Evolutionary conservation across 2,329 filamentous ascomycete genomes (phyloP), one percentile per base, ranked within the genome.

Genomic region (Fusarium subtropicale): DNA sequence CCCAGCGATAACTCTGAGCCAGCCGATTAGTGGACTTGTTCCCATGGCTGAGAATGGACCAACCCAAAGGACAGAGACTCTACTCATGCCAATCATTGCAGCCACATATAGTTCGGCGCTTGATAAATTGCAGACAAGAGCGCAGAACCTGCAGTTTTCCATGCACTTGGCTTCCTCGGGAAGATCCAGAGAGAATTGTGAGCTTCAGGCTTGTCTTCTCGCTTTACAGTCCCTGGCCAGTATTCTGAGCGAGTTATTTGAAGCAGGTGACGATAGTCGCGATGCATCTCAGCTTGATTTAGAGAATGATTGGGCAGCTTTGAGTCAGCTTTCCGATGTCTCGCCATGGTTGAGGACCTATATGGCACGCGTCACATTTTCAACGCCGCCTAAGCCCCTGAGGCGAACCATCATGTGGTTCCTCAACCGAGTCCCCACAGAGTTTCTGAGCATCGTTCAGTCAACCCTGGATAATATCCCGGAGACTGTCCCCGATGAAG

Each of bases 371-470:
- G 64, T 73, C 1, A 73, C 81, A 1, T 76, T 68, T 1, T 69
- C 69, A 0, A 55, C 71, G 1, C 64, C 67, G 2, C 78, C 77
- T 1, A 75, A 71, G 5, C 73, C 79, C 1, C 72, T 79, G 3
- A 75, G 81, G 9, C 72, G 81, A 3, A 77, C 72, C 1, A 76
- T 83, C 42, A 81, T 79, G 71, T 76, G 80, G 4, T 82, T 82
- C n/a, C 38, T 83, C 5, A 81, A 83, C 65, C 77, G 77, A 24
- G 77, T 76, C 0, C 79, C 80, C 0, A 58, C 65, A 1, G 64
- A 74, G 1, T 83, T 73, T 33, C 64, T 83, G 0, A 71, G 54
- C 1, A 60, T 82, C 2, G 73, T 83, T 3, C 78, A 81, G 44
- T 73, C 74, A 5, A 76, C 76, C 7, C 63, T 81, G 0, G 72